phyloP scores from a whole-genome alignment of 345 rosid species.

The Passiflora organensis region DNA sequence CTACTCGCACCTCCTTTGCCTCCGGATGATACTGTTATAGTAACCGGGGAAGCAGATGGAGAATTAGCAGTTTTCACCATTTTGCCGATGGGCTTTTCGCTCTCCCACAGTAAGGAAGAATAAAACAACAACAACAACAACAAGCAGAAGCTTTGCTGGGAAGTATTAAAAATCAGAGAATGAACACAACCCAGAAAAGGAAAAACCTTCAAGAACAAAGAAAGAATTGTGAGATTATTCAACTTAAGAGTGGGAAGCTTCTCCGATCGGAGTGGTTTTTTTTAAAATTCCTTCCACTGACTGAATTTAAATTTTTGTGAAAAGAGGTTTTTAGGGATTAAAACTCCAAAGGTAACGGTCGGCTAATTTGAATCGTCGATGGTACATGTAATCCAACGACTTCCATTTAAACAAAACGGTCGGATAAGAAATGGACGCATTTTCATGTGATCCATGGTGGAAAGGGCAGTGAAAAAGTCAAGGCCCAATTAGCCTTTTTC shows the following conservation, averaged over 20 bases:
- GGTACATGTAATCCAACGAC: conserved; percentile 32
- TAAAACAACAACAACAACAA: too few species aligned
- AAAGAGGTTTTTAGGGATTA: neutral
- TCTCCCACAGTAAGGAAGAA: neutral
- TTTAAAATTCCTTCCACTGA: neutral
- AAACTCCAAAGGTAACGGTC: conserved; percentile 42
- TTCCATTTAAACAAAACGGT: conserved; percentile 33
- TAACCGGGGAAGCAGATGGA: conserved; percentile 61
- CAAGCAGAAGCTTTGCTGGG: neutral
- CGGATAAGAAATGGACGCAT: conserved; percentile 6
- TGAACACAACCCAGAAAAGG: conserved; percentile 8
- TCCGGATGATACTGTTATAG: conserved; percentile 57
- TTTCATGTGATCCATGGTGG: conserved; percentile 4
- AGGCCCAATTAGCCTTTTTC: neutral
- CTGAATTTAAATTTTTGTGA: conserved; percentile 11
- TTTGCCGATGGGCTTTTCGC: neutral
- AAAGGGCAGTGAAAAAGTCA: conserved; percentile 3
- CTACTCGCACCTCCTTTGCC: conserved; percentile 63
- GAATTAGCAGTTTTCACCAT: conserved; percentile 57
- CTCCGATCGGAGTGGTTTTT: neutral
- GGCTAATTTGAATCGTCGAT: conserved; percentile 32
- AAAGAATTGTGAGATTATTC: neutral
- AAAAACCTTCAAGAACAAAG: neutral
- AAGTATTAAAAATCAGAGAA: neutral
- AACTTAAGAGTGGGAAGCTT: neutral